Evolutionary conservation across 495 filamentous ascomycete species (phyloP).

Genomic region (Penicillium mononematosum): DNA sequence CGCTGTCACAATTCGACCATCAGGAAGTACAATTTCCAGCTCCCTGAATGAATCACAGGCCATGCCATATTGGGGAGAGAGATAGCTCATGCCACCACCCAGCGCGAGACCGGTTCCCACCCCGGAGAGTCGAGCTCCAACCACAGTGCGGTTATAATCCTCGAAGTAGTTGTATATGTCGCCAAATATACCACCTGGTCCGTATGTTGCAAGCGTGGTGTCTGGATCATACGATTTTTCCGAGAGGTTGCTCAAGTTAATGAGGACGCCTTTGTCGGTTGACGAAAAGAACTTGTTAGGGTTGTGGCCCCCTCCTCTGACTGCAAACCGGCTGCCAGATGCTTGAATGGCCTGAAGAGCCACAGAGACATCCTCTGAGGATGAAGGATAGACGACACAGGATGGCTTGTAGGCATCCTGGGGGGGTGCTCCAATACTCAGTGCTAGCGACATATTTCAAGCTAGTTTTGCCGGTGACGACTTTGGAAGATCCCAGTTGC

Average conservation of each 20-base stretch:
- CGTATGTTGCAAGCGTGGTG: too few relatives aligned
- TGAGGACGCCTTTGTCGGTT: slow-evolving; percentile 41
- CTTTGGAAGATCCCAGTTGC: slow-evolving; percentile 25
- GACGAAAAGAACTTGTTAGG: slow-evolving; percentile 42
- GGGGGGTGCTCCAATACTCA: slow-evolving; percentile 48
- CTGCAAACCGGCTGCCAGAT: slow-evolving; percentile 41
- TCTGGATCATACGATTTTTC: too few relatives aligned
- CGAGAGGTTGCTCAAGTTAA: slow-evolving; percentile 35
- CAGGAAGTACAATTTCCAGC: slow-evolving; percentile 50
- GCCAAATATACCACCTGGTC: too few relatives aligned
- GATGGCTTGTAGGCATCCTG: slow-evolving; percentile 35
- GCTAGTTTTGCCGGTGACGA: slow-evolving; percentile 18
- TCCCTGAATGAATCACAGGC: slow-evolving; percentile 37
- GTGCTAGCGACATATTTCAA: slow-evolving; percentile 19
- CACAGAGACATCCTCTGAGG: slow-evolving; percentile 29
- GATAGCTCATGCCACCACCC: too few relatives aligned
- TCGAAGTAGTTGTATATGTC: too few relatives aligned
- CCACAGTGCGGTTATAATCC: too few relatives aligned
- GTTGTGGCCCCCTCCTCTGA: slow-evolving; percentile 48
- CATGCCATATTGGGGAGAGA: slow-evolving; percentile 30
- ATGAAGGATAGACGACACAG: slow-evolving; percentile 33
- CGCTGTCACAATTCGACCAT: slow-evolving; percentile 49
- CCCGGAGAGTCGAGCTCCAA: too few relatives aligned
- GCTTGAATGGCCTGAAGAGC: slow-evolving; percentile 26
- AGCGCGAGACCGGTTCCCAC: too few relatives aligned